A percentile compares a stretch with the other conserved stretches of the same genome.
phyloP scores from a whole-genome alignment of 2,329 filamentous ascomycete genomes.

The Pseudopyrenochaeta lycopersici region DNA sequence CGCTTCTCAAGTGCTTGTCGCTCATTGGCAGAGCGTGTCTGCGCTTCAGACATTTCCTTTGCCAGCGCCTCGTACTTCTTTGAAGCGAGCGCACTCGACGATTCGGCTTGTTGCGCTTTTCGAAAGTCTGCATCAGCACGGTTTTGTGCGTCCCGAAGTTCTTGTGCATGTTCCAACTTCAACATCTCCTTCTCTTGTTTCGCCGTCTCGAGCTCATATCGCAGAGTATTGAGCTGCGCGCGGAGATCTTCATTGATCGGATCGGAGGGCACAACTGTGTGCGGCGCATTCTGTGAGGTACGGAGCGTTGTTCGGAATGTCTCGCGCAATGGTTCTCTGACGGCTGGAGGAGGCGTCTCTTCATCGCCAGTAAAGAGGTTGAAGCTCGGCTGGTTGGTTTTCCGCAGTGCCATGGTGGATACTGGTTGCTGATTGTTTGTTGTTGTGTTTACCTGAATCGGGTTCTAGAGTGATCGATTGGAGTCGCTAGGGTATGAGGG shows the following conservation, averaged over 20 bases:
- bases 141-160: constrained; percentile 79
- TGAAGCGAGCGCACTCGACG: constrained; percentile 58
- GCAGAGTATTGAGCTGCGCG: constrained; percentile 85
- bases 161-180: constrained; percentile 80
- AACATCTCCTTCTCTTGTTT: constrained; percentile 88
- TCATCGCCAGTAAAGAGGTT: constrained; percentile 59
- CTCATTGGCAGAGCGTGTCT: constrained; percentile 65
- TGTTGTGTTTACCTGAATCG: constrained; percentile 10
- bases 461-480: not conserved
- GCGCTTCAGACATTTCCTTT: constrained; percentile 63
- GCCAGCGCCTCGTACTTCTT: constrained; percentile 64
- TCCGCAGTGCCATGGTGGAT: constrained; percentile 36
- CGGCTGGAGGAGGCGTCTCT: constrained; percentile 41
- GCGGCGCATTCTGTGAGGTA: constrained; percentile 51
- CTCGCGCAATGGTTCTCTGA: constrained; percentile 52
- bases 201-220: constrained; percentile 85
- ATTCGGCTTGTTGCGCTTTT: constrained; percentile 67
- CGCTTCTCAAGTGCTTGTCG: constrained; percentile 64
- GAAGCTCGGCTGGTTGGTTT: constrained; percentile 55
- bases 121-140: constrained; percentile 89
- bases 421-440: constrained; percentile 18
- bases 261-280: constrained; percentile 51
- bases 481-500: not conserved
- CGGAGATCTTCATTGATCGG: constrained; percentile 78
- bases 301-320: constrained; percentile 52